A percentile compares a stretch with the other conserved stretches of the same genome.
phyloP scores from a whole-genome alignment of 495 filamentous ascomycete genomes.

The Oidiodendron maius region DNA sequence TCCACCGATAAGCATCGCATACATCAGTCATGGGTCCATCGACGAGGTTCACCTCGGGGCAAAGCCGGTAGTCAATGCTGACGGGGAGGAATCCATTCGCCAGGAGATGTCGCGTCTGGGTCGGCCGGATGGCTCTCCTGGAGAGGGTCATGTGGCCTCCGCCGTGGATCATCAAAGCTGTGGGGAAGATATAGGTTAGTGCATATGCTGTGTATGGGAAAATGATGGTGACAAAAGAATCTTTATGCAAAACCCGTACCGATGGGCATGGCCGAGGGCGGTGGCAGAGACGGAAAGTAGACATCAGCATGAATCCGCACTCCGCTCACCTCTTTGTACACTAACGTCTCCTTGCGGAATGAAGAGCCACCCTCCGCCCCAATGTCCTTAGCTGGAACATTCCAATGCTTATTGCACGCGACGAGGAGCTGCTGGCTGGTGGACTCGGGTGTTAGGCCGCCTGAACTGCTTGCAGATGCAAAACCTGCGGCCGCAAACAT shows the following conservation, averaged over 20 bases:
- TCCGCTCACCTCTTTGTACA: background rate
- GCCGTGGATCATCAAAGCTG: conserved; percentile 54
- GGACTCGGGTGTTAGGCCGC: conserved; percentile 33
- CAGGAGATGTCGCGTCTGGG: conserved; percentile 36
- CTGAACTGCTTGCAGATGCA: conserved; percentile 38
- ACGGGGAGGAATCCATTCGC: conserved; percentile 42
- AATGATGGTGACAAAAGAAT: background rate
- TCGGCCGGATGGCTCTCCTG: conserved; percentile 35
- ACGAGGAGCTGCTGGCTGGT: conserved; percentile 29
- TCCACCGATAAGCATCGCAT: conserved; percentile 41
- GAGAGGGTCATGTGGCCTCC: conserved; percentile 45
- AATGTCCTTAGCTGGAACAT: too few relatives aligned
- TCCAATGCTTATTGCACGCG: too few relatives aligned
- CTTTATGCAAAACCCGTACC: background rate
- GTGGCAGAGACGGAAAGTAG: background rate
- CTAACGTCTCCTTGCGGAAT: too few relatives aligned
- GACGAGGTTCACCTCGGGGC: conserved; percentile 42
- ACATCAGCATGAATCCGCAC: background rate
- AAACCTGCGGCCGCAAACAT: conserved; percentile 35
- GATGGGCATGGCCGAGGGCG: background rate
- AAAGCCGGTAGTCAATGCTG: conserved; percentile 50
- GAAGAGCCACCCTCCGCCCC: too few relatives aligned
- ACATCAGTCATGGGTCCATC: conserved; percentile 48
- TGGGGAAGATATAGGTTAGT: background rate
- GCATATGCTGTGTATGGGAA: background rate